phyloP scores from a whole-genome alignment of 2,329 filamentous ascomycete genomes.

The Penicillium hesseltinei region DNA sequence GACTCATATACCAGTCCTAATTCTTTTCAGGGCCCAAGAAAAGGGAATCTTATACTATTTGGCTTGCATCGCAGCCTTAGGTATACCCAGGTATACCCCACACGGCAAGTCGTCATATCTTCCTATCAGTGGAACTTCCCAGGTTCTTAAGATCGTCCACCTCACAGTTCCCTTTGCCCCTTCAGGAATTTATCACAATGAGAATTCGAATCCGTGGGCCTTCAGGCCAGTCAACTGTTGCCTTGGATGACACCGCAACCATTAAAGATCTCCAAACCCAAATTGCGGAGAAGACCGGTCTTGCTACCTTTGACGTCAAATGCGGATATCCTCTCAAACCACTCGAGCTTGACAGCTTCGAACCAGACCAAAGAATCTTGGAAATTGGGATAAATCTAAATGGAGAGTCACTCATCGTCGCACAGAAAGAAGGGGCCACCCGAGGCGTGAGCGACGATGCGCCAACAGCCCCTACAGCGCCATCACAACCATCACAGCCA shows the following conservation, averaged over 20 bases:
- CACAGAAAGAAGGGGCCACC: conserved; percentile 41
- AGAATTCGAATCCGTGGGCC: conserved; percentile 74
- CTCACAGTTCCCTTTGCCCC: background rate
- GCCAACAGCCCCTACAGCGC: background rate
- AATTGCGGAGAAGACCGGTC: conserved; percentile 60
- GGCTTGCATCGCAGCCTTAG: background rate
- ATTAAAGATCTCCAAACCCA: conserved; percentile 41
- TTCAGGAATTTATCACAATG: conserved; percentile 48
- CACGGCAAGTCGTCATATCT: conserved; percentile 13
- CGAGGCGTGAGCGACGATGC: background rate
- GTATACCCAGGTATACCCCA: conserved; percentile 6
- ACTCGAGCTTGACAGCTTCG: conserved; percentile 59
- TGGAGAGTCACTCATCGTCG: conserved; percentile 68
- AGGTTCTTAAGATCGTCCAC: background rate
- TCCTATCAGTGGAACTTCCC: conserved; percentile 4
- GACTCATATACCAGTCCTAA: background rate
- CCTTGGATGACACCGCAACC: conserved; percentile 64
- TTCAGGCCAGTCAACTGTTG: conserved; percentile 67
- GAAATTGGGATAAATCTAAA: conserved; percentile 62
- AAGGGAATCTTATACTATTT: background rate
- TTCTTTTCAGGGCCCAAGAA: background rate
- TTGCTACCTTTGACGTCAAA: conserved; percentile 71
- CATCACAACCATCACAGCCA: background rate
- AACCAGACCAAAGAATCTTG: conserved; percentile 50
- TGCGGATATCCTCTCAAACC: conserved; percentile 73